Percentiles rank a stretch among this genome's conserved stretches.
Evolutionary conservation across 495 filamentous ascomycete species (phyloP).

Genomic region (Astrocystis sublimbata): DNA sequence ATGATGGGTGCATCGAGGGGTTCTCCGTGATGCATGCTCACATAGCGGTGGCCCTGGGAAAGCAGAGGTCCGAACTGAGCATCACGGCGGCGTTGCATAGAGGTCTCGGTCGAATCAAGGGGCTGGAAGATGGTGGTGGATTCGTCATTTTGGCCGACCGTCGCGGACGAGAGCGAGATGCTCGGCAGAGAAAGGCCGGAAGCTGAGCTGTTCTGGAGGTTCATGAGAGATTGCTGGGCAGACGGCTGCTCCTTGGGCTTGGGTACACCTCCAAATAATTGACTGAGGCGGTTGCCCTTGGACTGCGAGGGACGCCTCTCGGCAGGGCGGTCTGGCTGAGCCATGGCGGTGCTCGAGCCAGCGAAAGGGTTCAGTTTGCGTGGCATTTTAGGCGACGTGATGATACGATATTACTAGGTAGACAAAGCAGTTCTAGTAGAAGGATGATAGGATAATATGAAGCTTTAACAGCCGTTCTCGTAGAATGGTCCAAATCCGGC

Average conservation of each 20-base stretch:
- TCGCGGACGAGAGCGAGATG: constrained; percentile 89
- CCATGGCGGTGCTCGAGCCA: constrained; percentile 31
- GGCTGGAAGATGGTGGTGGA: constrained; percentile 88
- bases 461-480: constrained; percentile 2
- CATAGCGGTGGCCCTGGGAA: constrained; percentile 77
- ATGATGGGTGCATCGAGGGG: constrained; percentile 80
- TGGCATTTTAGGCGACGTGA: constrained; percentile 42
- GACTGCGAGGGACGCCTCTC: constrained; percentile 59
- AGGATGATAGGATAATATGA: constrained; percentile 14
- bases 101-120: constrained; percentile 81
- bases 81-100: constrained; percentile 71
- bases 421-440: constrained; percentile 8
- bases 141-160: constrained; percentile 67
- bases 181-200: constrained; percentile 80
- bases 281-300: constrained; percentile 57
- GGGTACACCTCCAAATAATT: constrained; percentile 67
- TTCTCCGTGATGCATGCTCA: constrained; percentile 78
- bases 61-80: constrained; percentile 91
- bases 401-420: constrained; percentile 19
- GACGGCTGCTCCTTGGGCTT: constrained; percentile 63
- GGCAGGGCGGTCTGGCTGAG: constrained; percentile 39
- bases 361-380: constrained; percentile 50
- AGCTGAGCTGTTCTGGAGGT: constrained; percentile 61
- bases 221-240: constrained; percentile 60
- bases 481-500: background rate